phyloP scores from a whole-genome alignment of 2,329 filamentous ascomycete species.

The Sclerotinia subarctica region DNA sequence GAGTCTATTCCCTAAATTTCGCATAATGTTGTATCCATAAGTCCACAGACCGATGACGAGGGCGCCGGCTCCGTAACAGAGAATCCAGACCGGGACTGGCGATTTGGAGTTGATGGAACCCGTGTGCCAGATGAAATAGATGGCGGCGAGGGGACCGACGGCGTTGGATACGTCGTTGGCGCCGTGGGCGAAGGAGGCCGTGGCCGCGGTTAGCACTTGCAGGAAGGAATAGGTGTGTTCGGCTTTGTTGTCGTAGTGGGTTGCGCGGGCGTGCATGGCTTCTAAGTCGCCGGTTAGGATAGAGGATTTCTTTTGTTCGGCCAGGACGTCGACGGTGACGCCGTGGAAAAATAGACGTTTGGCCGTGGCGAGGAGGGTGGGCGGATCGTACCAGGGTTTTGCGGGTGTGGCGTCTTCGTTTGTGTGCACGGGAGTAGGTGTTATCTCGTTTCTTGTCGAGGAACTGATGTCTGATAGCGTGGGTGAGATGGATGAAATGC shows the following conservation, averaged over 20 bases:
- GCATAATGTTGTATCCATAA: constrained; percentile 76
- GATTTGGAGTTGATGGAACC: constrained; percentile 49
- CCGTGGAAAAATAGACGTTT: constrained; percentile 1
- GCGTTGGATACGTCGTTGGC: constrained; percentile 75
- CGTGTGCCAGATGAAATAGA: constrained; percentile 65
- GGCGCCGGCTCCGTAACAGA: constrained; percentile 4
- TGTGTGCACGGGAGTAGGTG: not conserved
- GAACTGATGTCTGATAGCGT: not conserved
- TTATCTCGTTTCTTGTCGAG: not conserved
- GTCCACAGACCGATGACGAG: constrained; percentile 62
- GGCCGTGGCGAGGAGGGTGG: not conserved
- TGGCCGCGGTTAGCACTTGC: constrained; percentile 52
- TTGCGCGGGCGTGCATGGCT: constrained; percentile 59
- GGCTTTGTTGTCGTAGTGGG: constrained; percentile 67
- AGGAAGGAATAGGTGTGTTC: constrained; percentile 59
- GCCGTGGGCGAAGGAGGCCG: constrained; percentile 58
- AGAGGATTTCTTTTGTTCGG: constrained; percentile 36
- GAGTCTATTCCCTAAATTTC: constrained; percentile 1
- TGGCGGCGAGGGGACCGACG: constrained; percentile 66
- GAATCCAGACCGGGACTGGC: constrained; percentile 62
- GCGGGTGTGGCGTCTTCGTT: not conserved
- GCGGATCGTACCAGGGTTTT: not conserved
- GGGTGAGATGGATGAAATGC: not conserved
- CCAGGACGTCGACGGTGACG: constrained; percentile 1
- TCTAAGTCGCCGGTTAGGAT: constrained; percentile 71